Base-by-base conservation (phyloP, 352 stramenopile species). In the Phytopythium aichiense region DNA sequence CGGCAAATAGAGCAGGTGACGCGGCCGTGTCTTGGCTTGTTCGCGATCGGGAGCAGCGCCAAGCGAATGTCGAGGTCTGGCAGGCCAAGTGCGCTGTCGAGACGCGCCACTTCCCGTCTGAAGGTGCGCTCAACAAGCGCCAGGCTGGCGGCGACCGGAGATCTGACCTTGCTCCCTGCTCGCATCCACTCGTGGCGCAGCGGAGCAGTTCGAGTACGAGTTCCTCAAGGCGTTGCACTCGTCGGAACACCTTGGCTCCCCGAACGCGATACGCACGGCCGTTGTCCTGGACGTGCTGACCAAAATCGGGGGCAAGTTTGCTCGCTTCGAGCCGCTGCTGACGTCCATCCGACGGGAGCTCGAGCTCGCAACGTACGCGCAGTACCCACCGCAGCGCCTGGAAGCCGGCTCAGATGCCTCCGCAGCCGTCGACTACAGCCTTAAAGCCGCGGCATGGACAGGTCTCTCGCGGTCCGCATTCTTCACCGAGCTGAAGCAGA, bases 251-350 rank as follows among this genome's bases (percentile, higher is more conserved):
- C 65, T 88, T 0, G 78, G 79, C 8, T 58, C 73, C 0, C 79
- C 78, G 1, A 88, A 89, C 57, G 63, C 67, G 15, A 76, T 91
- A 11, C 79, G 82, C 16, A 87, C 79, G 0, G 78, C 78, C 11
- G 71, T 89, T 18, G 84, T 74, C 37, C 79, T 87, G 35, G 74
- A 89, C 49, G 67, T 89, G 1, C 51, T 89, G 11, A 22, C 38
- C 20, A 74, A 76, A 48, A 31, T 89, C 20, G 78, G 67, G 42
- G 59, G 31, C 31, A 85, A 83, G 62, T 86, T 84, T 38, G 50
- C 46, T 4, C 77, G 79, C 30, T 88, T 88, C 45, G 50, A 81
- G n/a, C 65, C 60, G 16, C 43, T 91, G 22, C 69, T 83, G 40
- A 33, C 15, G 7, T 56, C 72, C 12, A 67, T 80, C 7, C 59